Percentiles rank a stretch among this genome's conserved stretches.
phyloP scores from a whole-genome alignment of 2,329 filamentous ascomycete species.

The Fusarium gaditjirri region DNA sequence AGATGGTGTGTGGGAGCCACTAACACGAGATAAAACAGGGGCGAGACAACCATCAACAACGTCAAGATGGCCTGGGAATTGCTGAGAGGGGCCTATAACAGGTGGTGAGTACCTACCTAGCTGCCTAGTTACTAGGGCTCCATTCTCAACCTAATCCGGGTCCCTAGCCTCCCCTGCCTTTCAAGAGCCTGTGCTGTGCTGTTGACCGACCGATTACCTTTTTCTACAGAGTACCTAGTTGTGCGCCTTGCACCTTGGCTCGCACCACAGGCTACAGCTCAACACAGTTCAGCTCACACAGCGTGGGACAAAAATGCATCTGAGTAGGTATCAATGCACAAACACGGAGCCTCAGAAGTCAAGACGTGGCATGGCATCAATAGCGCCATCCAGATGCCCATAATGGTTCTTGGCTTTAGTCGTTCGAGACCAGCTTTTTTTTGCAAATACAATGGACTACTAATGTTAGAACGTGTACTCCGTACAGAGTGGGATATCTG shows the following conservation, averaged over 20 bases:
- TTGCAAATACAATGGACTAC: constrained; percentile 6
- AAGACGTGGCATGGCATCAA: constrained; percentile 34
- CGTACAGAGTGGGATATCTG: constrained; percentile 7
- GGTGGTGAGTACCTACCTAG: constrained; percentile 7
- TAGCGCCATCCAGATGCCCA: constrained; percentile 20
- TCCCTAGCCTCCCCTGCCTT: constrained; percentile 1
- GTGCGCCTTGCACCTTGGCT: background rate
- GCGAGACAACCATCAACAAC: constrained; percentile 15
- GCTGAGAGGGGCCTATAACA: background rate
- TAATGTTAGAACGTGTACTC: background rate
- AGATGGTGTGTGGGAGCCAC: constrained; percentile 48
- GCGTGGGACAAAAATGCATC: constrained; percentile 19
- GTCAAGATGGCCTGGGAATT: constrained; percentile 35
- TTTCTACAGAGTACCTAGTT: background rate
- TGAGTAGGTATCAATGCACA: constrained; percentile 18
- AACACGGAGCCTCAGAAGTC: constrained; percentile 15
- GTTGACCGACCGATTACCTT: constrained; percentile 1
- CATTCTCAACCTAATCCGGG: constrained; percentile 8
- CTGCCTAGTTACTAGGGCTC: background rate
- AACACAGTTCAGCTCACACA: constrained; percentile 6
- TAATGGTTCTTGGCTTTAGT: constrained; percentile 11
- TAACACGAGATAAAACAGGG: constrained; percentile 47
- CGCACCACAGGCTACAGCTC: constrained; percentile 1
- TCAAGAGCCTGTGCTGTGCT: background rate
- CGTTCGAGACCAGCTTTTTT: constrained; percentile 13